Base-by-base conservation (phyloP, 495 filamentous ascomycete genomes). In the Parathielavia hyrcaniae region DNA sequence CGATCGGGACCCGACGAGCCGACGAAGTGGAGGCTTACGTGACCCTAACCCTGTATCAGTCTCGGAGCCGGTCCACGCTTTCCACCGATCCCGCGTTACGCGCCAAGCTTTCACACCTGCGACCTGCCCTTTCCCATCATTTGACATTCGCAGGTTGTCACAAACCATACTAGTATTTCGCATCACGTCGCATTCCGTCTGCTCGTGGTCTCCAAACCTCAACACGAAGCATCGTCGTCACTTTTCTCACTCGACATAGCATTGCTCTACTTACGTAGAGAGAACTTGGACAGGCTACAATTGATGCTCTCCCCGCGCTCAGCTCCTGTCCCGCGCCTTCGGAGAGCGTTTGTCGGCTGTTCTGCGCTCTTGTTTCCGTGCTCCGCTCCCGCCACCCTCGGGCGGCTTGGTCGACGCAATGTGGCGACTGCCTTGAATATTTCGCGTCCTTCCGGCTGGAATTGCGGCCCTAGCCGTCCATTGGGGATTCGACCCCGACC, bases 301-400 rank as follows among this genome's bases (percentile, higher is more conserved):
- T 64, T 68, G 60, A 71, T 71, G 69, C 65, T 62, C 7, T 49
- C 50, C 53, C 50, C 64, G 66, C 67, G 59, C 52, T 45, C 59
- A 58, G 36, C 56, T 46, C 63, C 59, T 45, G 63, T 58, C 50
- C 60, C 63, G 41, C 65, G 57, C 48, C 53, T 64, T 39, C 60
- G 61, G 46, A 67, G 64, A 23, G 61, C 69, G 55, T 68, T 62
- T 41, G 47, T 66, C 56, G 55, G 59, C 60, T 44, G 35, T 16
- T 38, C 59, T 34, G 26, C 49, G 52, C 61, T 55, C 26, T 59
- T 53, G 53, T 38, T 47, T 19, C 50, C 56, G 39, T 43, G 41
- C 41, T 40, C 17, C 7, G 26, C 36, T 58, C 17, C 64, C 68
- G 61, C 64, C 66, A 67, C 68, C 53, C 40, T 67, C 61, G 64